A percentile compares a stretch with the other conserved stretches of the same genome.
phyloP scores from a whole-genome alignment of 805 yeast genomes.

The Starmerella cellae region DNA sequence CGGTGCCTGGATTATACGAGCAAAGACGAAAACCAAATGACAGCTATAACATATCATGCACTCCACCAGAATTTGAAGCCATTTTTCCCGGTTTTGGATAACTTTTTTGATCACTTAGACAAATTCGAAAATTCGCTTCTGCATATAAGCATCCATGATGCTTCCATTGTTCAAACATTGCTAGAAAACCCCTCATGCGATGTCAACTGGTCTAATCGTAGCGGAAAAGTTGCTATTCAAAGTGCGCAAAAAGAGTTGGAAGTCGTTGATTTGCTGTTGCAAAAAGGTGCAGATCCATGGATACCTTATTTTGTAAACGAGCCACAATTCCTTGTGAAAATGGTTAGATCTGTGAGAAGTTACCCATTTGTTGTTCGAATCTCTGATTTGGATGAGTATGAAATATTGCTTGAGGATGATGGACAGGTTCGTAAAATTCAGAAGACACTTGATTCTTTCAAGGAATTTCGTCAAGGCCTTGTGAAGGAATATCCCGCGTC shows the following conservation, averaged over 20 bases:
- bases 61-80: background rate
- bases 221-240: conserved; percentile 44
- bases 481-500: background rate
- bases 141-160: conserved; percentile 43
- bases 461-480: background rate
- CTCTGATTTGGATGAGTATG: background rate
- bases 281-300: conserved; percentile 38
- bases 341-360: background rate
- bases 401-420: background rate
- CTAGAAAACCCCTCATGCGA: conserved; percentile 30
- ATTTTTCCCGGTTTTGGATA: background rate
- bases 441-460: background rate
- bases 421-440: background rate
- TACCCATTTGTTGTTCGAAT: background rate
- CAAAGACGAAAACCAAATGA: conserved; percentile 52
- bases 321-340: background rate
- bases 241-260: background rate
- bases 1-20: conserved; percentile 51
- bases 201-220: conserved; percentile 48
- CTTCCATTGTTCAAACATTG: conserved; percentile 2
- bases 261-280: conserved; percentile 28
- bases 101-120: conserved; percentile 48
- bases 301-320: background rate
- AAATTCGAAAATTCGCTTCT: conserved; percentile 59
- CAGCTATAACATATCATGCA: conserved; percentile 64